Evolutionary conservation across 345 rosid genomes (phyloP), one percentile per base, ranked within the genome.

Genomic region (Heritiera littoralis): DNA sequence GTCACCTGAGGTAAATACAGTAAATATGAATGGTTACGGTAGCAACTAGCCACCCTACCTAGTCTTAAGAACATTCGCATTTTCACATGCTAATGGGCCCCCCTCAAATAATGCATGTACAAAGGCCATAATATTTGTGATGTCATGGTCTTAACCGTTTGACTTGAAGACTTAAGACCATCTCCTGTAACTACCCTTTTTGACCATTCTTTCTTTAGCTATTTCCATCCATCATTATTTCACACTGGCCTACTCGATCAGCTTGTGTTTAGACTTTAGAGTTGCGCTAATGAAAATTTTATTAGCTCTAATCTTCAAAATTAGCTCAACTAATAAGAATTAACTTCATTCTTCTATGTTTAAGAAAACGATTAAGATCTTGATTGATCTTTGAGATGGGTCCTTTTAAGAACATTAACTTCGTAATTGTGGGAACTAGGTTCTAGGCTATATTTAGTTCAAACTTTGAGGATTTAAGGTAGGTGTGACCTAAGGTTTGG

Each of bases 91-190:
- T 10, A 20, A 55, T 55, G 64, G 49, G 65, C 0, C 72, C 60
- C 59, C 59, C 63, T 35, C 14, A 6, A 49, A 51, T 71, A 49
- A 71, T 69, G 40, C 56, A 69, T 68, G 23, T 12, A 66, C 20
- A 28, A 49, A 38, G 15, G 77, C 86, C 85, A 77, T 82, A 63
- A 63, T 79, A 59, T 30, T 11, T 38, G n/a, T 86, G 92, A 89
- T 79, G 92, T 91, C 87, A 89, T 30, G 80, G 85, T 84, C 89
- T 72, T 78, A 87, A 86, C 91, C 84, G 90, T 77, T 88, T 86
- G 90, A 88, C 92, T 80, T 81, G 35, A 81, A 80, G 79, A 82
- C 83, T 52, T 52, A 23, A 60, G 60, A 70, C 43, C 75, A 32
- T 54, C 56, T 66, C 68, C 69, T 55, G 7, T 61, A 55, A 77